phyloP scores from a whole-genome alignment of 805 yeast species.

The Wickerhamomyces queroliae region DNA sequence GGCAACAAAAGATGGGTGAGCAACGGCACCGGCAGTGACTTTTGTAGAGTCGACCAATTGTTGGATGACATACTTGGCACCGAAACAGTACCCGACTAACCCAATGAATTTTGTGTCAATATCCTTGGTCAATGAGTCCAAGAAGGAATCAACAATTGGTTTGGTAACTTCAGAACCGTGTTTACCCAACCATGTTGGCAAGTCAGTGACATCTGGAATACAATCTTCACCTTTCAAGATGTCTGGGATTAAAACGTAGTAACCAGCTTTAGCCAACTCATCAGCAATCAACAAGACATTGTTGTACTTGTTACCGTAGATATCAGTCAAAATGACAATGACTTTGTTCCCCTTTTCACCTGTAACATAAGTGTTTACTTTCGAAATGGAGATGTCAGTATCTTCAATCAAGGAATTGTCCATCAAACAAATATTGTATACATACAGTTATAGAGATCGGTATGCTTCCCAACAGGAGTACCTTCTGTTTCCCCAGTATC shows the following conservation, averaged over 20 bases:
- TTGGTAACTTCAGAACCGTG: conserved; percentile 46
- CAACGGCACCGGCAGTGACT: conserved; percentile 62
- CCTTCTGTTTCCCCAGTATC: conserved; percentile 31
- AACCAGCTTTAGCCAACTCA: conserved; percentile 54
- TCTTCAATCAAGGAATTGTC: background rate
- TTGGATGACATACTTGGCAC: conserved; percentile 65
- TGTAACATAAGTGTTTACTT: conserved; percentile 36
- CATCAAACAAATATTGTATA: background rate
- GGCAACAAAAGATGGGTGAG: conserved; percentile 77
- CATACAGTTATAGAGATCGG: conserved; percentile 32
- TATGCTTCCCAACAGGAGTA: conserved; percentile 36
- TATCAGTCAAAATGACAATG: conserved; percentile 63
- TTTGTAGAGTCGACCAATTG: conserved; percentile 33
- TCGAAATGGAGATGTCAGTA: background rate
- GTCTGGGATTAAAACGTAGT: conserved; percentile 72
- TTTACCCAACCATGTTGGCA: conserved; percentile 42
- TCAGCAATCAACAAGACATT: conserved; percentile 64
- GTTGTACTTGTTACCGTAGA: conserved; percentile 54
- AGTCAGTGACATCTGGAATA: conserved; percentile 23
- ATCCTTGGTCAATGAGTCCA: conserved; percentile 37
- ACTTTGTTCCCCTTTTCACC: conserved; percentile 42
- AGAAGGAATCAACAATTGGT: conserved; percentile 43
- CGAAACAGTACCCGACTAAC: conserved; percentile 78
- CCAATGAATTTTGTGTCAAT: conserved; percentile 43
- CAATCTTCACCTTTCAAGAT: conserved; percentile 48